phyloP scores from a whole-genome alignment of 1,139 yeast species.

The Diutina mesorugosa region DNA sequence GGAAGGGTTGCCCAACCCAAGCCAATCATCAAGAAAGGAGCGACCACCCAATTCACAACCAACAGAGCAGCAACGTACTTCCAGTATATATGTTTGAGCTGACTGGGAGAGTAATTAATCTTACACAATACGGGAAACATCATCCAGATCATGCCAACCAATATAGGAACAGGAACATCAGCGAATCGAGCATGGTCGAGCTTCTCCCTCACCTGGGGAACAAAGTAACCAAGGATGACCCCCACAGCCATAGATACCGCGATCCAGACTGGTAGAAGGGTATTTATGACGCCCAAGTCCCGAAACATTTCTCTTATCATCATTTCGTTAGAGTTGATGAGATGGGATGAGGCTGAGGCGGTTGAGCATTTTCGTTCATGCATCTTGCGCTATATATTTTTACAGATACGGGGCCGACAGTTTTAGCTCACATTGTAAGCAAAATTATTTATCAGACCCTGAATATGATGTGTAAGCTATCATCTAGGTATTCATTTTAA shows the following conservation, averaged over 20 bases:
- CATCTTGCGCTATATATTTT: too few relatives aligned
- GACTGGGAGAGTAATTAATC: constrained; percentile 14
- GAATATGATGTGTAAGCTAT: too few relatives aligned
- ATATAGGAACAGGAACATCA: constrained; percentile 31
- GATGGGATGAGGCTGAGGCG: background rate
- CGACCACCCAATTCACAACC: constrained; percentile 40
- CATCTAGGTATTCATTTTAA: too few relatives aligned
- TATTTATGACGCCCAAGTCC: background rate
- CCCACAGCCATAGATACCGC: constrained; percentile 18
- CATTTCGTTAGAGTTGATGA: background rate
- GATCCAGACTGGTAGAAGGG: constrained; percentile 8
- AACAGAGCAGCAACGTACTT: constrained; percentile 19
- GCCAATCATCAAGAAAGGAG: constrained; percentile 47
- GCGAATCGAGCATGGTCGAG: constrained; percentile 15
- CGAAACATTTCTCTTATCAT: background rate
- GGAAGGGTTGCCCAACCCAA: constrained; percentile 43
- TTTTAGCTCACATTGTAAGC: too few relatives aligned
- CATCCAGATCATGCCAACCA: constrained; percentile 42
- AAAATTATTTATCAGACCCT: too few relatives aligned
- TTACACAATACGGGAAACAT: constrained; percentile 48
- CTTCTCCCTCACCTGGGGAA: constrained; percentile 16
- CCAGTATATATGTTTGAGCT: background rate
- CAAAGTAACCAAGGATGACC: constrained; percentile 19
- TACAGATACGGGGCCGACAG: too few relatives aligned
- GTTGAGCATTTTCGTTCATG: background rate